Evolutionary conservation across 352 stramenopile species (phyloP).

Genomic region (Pythium oligandrum): DNA sequence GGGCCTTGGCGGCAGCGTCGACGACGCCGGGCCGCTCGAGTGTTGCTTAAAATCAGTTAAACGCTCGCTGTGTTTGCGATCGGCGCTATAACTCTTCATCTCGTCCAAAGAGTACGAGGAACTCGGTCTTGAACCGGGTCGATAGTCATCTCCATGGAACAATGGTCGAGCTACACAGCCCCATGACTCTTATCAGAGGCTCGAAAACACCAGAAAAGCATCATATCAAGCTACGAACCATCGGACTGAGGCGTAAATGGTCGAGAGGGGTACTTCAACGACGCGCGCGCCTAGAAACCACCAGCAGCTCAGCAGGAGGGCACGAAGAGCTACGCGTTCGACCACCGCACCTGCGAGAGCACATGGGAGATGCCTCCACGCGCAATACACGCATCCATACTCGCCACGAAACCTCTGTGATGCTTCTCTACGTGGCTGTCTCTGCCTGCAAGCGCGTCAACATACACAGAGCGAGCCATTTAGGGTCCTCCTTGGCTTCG

Average conservation of each 20-base stretch:
- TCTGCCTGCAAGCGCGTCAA: no score
- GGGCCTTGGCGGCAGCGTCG: no score
- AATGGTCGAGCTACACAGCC: conserved; percentile 29
- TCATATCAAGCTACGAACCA: conserved; percentile 12
- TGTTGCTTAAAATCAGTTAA: no score
- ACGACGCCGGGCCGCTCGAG: no score
- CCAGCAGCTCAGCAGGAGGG: no score
- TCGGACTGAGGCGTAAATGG: conserved; percentile 66
- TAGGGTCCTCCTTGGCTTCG: no score
- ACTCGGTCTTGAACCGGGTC: conserved; percentile 54
- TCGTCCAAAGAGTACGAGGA: conserved; percentile 57
- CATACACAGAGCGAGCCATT: no score
- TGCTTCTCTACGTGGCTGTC: no score
- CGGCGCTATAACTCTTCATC: conserved; percentile 12
- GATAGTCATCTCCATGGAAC: conserved; percentile 78
- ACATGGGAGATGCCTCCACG: conserved; percentile 76
- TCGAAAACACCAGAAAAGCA: neutral
- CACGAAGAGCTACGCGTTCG: no score
- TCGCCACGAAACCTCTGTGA: neutral
- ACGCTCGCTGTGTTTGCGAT: no score
- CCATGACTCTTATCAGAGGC: neutral
- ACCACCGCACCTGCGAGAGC: conserved; percentile 46
- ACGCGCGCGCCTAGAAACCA: conserved; percentile 50
- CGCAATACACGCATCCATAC: conserved; percentile 73
- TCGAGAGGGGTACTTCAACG: conserved; percentile 77